Evolutionary conservation across 352 stramenopile species (phyloP), one percentile per base, ranked within the genome.

Genomic region (Blastocystis sp.): DNA sequence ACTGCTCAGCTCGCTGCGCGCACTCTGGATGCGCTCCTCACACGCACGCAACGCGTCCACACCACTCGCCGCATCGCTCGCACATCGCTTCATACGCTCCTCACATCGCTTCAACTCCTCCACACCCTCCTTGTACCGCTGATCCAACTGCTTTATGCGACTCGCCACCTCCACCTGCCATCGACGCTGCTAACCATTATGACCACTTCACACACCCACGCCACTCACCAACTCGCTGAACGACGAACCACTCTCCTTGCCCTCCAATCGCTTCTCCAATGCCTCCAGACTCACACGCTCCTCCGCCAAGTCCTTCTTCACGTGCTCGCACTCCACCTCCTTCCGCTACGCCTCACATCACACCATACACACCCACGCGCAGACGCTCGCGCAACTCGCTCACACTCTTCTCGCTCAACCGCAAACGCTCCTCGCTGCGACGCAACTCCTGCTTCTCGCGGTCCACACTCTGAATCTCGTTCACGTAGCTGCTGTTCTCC

Each of bases 401-500:
- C 88, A 69, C 94, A 57, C 94, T 90, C 93, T 98, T 92, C 98
- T 95, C 61, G 93, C 90, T 42, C 97, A 0, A 90, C 21, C 34
- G 66, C 24, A 77, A 54, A 19, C 66, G 66, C 92, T 65, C 91
- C 90, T 64, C 66, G 19, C 38, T 34, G n/a, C 17, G 10, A 19
- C 66, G 66, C 19, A 95, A 90, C 14, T 91, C 89, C 21, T 91
- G 90, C 69, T 94, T 89, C 0, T 93, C 91, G 3, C 91, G 94
- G 21, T 91, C 76, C 17, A 91, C 57, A 0, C 77, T 87, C 43
- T 91, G 89, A 78, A 93, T 91, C 66, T 93, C 97, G 91, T 99
- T 99, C 6, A 94, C 93, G 91, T 99, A 97, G 34, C 93, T 94
- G 1, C 95, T 98, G 9, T 94, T 98, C 70, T 99, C 96, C 97